These are phyloP conservation scores for Ceratocystis papillata DNA, from an alignment of 2,329 filamentous ascomycete genomes.

Conservation along the genomic window DNA sequence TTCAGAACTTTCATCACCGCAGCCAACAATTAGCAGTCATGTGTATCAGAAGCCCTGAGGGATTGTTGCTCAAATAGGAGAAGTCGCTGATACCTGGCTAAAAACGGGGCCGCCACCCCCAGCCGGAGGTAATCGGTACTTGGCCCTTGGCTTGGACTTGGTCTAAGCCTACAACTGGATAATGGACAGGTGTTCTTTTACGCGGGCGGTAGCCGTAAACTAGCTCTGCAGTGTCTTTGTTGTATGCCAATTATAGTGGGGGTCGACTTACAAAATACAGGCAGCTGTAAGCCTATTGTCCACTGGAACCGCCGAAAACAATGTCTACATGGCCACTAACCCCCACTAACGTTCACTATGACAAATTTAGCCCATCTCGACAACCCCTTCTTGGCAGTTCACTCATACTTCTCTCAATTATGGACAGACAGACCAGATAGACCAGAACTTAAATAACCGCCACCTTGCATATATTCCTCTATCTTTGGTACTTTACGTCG, in stretches of 20 bases:
- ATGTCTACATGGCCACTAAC: not conserved
- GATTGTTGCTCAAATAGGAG: constrained; percentile 5
- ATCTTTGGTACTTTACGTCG: not conserved
- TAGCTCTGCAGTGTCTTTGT: not conserved
- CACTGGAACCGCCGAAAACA: not conserved
- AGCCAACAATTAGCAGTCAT: not conserved
- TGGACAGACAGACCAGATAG: constrained; percentile 7
- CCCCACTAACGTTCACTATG: too few relatives aligned
- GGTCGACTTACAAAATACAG: constrained; percentile 5
- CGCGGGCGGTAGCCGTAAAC: not conserved
- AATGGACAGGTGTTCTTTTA: constrained; percentile 17
- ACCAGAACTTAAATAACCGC: constrained; percentile 18
- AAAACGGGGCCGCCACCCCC: constrained; percentile 1
- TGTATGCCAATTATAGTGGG: not conserved
- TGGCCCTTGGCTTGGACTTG: not conserved
- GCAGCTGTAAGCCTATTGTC: not conserved
- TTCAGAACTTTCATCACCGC: too few relatives aligned
- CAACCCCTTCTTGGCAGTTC: too few relatives aligned
- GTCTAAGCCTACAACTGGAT: not conserved
- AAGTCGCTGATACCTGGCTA: not conserved
- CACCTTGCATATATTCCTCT: constrained; percentile 24
- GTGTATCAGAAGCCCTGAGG: not conserved
- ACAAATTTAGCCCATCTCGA: not conserved
- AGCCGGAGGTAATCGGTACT: constrained; percentile 7
- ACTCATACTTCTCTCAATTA: not conserved